Base-by-base conservation (phyloP, 169 alveolate genomes). In the Cryptosporidium tyzzeri region DNA sequence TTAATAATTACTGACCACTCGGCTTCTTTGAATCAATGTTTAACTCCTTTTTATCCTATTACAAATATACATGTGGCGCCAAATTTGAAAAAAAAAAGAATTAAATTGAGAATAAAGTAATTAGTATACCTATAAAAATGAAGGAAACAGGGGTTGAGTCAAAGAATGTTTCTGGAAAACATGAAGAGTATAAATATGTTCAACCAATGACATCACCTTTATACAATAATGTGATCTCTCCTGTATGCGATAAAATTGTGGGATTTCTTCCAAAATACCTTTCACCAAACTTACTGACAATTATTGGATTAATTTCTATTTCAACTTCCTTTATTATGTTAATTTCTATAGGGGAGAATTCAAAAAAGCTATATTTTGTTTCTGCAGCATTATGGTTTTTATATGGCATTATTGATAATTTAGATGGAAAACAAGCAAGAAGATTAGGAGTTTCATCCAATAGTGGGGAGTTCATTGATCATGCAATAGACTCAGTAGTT, bases 341-440 rank as follows among this genome's bases (percentile, higher is more conserved):
- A 33, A 48, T 44, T 39, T 45, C 89, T 3, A 18, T 50, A 8
- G 50, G 53, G 21, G 71, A 65, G 53, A 55, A 48, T 33, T 39
- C 26, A 18, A 65, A 45, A 33, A 39, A 21, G 21, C 53, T 61
- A 5, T 80, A 7, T 12, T 80, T 61, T 4, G 51, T 58, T 9
- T 59, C 89, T 9, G 51, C 89, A 26, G 53, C 37, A 59, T 48
- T 80, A 6, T 80, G 89, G 89, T 62, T 59, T 59, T 31, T 80
- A 1, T 80, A 80, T 48, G 89, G 89, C 9, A 65, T 80, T 8
- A 61, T 86, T 0, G 92, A 86, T 86, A 84, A 74, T 59, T 51
- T 86, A 68, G 92, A 86, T 59, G 92, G 92, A 8, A 86, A 86
- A 10, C 92, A 86, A 45, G 92, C 92, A 41, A 74, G 92, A 65